Base-by-base conservation (phyloP, 2,329 filamentous ascomycete genomes). In the Myriosclerotinia curreyana region DNA sequence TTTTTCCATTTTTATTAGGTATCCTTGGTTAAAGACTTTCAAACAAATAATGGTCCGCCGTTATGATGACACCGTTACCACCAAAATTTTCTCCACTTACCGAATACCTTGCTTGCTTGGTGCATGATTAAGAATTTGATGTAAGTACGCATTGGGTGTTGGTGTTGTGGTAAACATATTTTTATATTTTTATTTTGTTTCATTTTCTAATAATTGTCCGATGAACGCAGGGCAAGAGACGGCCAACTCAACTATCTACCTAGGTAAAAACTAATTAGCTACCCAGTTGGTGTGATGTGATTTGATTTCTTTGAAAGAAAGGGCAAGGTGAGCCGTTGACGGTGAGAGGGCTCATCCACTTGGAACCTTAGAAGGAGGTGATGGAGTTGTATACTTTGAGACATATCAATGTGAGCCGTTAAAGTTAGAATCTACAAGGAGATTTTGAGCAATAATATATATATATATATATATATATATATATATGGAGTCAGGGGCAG, bases 21-120 rank as follows among this genome's bases (percentile, higher is more conserved):
- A n/a, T n/a, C n/a, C 28, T 31, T 31, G 4, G 28, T 31, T 31
- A 31, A 31, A 31, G 28, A 31, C 28, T 31, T 4, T 3, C 28
- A 31, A 31, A n/a, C n/a, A n/a, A n/a, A n/a, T n/a, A n/a, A 31
- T 31, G 28, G 28, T 31, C 28, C 11, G 22, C 40, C 44, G 20
- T 22, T 17, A 58, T 9, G 54, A 3, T 34, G 34, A 40, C 25
- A 17, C 6, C 17, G 4, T 1, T 49, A 25, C 42, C 14, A 38
- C n/a, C 42, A 20, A 58, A 20, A 56, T 38, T 20, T 34, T 15
- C 28, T 59, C 28, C 55, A 59, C 55, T 59, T 59, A 28, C 42
- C 55, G 42, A 49, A 28, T 15, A 48, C 22, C 22, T 49, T 28
- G 22, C 22, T 49, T 28, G 22, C 12, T 36, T 58, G 42, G 31